phyloP scores from a whole-genome alignment of 2,329 filamentous ascomycete species.

The Hymenoscyphus repandus region DNA sequence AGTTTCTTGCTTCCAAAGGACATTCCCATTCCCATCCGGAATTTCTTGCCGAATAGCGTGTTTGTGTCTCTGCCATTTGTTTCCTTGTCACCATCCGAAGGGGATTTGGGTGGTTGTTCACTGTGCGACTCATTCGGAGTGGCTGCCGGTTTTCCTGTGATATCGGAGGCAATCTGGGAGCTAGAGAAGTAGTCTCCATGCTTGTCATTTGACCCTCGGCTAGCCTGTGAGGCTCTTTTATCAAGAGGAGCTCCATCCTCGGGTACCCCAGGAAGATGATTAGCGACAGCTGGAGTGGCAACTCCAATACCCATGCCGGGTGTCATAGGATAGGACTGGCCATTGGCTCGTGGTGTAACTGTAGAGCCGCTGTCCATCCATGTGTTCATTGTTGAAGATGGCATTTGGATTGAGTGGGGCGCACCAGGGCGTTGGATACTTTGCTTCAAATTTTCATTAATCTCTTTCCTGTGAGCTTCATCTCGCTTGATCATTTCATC shows the following conservation, averaged over 20 bases:
- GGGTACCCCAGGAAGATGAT: conserved; percentile 40
- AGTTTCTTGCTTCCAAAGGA: conserved; percentile 82
- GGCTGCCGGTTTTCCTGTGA: conserved; percentile 40
- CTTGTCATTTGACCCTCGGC: conserved; percentile 57
- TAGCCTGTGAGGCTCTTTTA: conserved; percentile 50
- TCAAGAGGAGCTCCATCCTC: conserved; percentile 48
- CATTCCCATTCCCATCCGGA: conserved; percentile 58
- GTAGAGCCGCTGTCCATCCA: conserved; percentile 41
- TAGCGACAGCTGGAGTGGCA: conserved; percentile 55
- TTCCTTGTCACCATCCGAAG: conserved; percentile 53
- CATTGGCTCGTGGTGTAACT: conserved; percentile 60
- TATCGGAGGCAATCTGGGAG: conserved; percentile 43
- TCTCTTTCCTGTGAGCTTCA: conserved; percentile 61
- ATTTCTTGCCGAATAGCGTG: conserved; percentile 76
- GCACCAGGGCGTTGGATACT: conserved; percentile 51
- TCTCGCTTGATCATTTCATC: conserved; percentile 87
- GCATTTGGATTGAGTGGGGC: conserved; percentile 56
- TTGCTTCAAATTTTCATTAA: conserved; percentile 60
- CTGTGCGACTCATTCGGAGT: conserved; percentile 40
- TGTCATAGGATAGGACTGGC: conserved; percentile 57
- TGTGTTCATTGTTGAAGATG: conserved; percentile 34
- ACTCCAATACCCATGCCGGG: conserved; percentile 75
- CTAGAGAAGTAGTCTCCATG: conserved; percentile 73
- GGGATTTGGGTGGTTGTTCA: conserved; percentile 42
- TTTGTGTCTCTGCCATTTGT: conserved; percentile 55